Evolutionary conservation across 768 basidiomycete genomes (phyloP), one percentile per base, ranked within the genome.

Genomic region (Coprinopsis sp.): DNA sequence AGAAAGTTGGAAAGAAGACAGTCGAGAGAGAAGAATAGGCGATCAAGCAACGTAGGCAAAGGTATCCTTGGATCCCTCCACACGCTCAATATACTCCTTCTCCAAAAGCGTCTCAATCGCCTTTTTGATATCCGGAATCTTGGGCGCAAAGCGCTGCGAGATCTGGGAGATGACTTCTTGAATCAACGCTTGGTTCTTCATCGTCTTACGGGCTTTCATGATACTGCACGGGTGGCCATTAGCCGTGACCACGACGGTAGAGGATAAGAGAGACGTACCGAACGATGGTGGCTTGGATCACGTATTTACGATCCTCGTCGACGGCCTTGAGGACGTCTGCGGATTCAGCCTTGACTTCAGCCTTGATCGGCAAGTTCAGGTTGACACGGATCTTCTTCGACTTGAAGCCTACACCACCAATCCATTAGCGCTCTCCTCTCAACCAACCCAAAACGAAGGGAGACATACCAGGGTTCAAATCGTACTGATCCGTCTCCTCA

Each of bases 51-150:
- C 79, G 61, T 90, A 88, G 38, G 83, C 81, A 66, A 91, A 91
- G 34, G 88, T 89, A 67, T 95, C 92, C 62, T 85, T 82, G 23
- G 86, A 82, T 19, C 84, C 88, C n/a, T 92, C 91, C 23, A 91
- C 87, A 34, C 95, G 84, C 64, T 98, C 95, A 54, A 99, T 88
- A 63, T 98, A 99, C 64, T 99, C 96, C 68, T 96, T 96, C 71
- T 98, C 95, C 47, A 98, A 71, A 18, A 98, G 69, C 11, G 83
- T 83, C 59, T 96, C 92, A 51, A 98, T 96, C 2, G 91, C 90
- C 82, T 95, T 95, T 69, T 98, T 98, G 70, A 98, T 93, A 62
- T 97, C 94, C 1, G 91, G 84, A 44, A 97, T 88, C 71, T 92
- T 93, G 18, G 95, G 95, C 3, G 87, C 79, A 65, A 95, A 95